phyloP scores from a whole-genome alignment of 192 early-diverging fungal species.

The Entomortierella beljakovae region DNA sequence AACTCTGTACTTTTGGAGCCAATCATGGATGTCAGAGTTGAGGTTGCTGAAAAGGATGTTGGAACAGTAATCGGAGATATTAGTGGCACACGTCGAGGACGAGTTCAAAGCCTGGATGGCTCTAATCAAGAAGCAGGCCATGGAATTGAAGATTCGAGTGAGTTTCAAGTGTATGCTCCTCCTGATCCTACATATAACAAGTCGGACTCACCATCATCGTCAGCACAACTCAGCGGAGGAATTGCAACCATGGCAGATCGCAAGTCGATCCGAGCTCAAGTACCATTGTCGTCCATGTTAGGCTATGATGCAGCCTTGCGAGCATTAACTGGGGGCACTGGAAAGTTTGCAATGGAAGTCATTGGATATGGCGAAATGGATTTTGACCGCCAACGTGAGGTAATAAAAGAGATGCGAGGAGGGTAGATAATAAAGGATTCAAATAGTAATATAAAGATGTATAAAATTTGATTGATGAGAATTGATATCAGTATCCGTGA shows the following conservation, averaged over 20 bases:
- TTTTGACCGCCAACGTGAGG: conserved; percentile 73
- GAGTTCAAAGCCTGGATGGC: conserved; percentile 70
- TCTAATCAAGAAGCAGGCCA: conserved; percentile 30
- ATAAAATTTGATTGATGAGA: too few relatives aligned
- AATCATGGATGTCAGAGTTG: conserved; percentile 79
- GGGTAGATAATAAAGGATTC: conserved; percentile 13
- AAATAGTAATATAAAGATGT: too few relatives aligned
- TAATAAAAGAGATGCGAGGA: conserved; percentile 72
- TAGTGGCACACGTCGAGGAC: conserved; percentile 79
- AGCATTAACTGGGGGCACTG: conserved; percentile 89
- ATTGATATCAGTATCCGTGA: too few relatives aligned
- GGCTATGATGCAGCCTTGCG: conserved; percentile 87
- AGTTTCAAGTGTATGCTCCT: conserved; percentile 61
- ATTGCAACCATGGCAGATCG: conserved; percentile 50
- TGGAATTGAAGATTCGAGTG: conserved; percentile 39
- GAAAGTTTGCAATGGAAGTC: conserved; percentile 86
- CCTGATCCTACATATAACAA: conserved; percentile 54
- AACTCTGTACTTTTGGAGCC: conserved; percentile 79
- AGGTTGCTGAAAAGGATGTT: conserved; percentile 76
- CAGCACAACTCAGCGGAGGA: background rate
- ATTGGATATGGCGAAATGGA: conserved; percentile 84
- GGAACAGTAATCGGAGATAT: conserved; percentile 87
- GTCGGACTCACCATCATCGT: background rate
- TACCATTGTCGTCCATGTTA: conserved; percentile 84
- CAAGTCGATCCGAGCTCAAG: conserved; percentile 67